phyloP scores from a whole-genome alignment of 352 stramenopile genomes.

The Phytophthora tentaculata region DNA sequence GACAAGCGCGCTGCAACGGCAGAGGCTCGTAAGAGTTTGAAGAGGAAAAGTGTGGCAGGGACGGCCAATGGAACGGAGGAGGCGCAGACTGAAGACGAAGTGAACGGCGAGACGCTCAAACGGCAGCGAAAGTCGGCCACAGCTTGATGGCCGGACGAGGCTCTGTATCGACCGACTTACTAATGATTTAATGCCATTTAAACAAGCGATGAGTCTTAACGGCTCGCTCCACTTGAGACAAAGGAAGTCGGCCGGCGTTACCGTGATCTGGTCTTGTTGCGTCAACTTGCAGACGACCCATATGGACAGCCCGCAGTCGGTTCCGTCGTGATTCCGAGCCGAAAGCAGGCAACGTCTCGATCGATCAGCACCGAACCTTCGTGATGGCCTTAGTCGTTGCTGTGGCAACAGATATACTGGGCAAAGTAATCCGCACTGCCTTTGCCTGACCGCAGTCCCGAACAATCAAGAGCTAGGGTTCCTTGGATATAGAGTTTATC shows the following conservation, averaged over 20 bases:
- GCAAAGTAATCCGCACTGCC: no score
- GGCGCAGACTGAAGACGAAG: constrained; percentile 6
- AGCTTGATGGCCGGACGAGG: constrained; percentile 12
- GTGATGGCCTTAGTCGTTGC: neutral
- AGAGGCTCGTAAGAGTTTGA: constrained; percentile 33
- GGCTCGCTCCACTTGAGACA: constrained; percentile 15
- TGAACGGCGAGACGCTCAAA: constrained; percentile 27
- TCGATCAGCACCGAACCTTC: constrained; percentile 7
- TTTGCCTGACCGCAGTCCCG: no score
- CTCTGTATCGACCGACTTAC: constrained; percentile 10
- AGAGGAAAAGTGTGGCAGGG: constrained; percentile 38
- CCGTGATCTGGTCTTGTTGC: constrained; percentile 11
- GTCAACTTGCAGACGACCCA: constrained; percentile 26
- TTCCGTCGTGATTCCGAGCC: neutral
- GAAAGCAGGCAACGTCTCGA: constrained; percentile 8
- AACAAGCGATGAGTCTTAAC: neutral
- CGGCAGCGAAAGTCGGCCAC: constrained; percentile 29
- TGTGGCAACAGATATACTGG: no score
- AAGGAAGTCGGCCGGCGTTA: constrained; percentile 20
- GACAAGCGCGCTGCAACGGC: constrained; percentile 62
- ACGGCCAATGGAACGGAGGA: constrained; percentile 1
- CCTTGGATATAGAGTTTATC: no score
- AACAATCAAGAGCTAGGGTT: no score
- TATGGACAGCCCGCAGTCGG: constrained; percentile 25
- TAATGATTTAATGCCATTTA: constrained; percentile 40